These are phyloP conservation scores for Pleomassaria siparia DNA, from an alignment of 2,329 filamentous ascomycete genomes.

Conservation along the genomic window DNA sequence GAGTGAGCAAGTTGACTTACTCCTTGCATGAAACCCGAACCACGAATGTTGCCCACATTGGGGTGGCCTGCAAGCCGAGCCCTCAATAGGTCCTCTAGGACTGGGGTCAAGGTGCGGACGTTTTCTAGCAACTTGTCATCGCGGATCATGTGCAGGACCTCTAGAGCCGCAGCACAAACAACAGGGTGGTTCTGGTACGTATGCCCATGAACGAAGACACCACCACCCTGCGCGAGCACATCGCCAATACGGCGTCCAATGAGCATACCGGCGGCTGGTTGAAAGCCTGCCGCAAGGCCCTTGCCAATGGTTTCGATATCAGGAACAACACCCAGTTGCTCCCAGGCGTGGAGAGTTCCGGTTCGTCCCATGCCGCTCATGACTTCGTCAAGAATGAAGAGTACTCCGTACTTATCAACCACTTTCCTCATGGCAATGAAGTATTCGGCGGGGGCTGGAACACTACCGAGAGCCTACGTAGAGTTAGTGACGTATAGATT, in stretches of 20 bases:
- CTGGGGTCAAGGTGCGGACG: constrained; percentile 55
- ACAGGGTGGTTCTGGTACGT: constrained; percentile 66
- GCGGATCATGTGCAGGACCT: constrained; percentile 62
- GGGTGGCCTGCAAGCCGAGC: constrained; percentile 47
- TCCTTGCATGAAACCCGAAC: constrained; percentile 61
- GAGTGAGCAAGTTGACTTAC: constrained; percentile 41
- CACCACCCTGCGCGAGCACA: constrained; percentile 47
- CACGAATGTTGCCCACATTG: constrained; percentile 63
- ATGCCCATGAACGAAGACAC: constrained; percentile 60
- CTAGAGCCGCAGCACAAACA: constrained; percentile 62
- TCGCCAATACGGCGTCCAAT: constrained; percentile 56
- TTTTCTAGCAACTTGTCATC: constrained; percentile 62
- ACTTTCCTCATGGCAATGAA: constrained; percentile 67
- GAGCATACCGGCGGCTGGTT: constrained; percentile 63
- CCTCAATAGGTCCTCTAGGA: constrained; percentile 50
- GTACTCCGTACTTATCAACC: constrained; percentile 69
- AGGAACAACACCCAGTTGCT: constrained; percentile 59
- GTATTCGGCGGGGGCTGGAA: constrained; percentile 67
- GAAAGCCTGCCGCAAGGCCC: constrained; percentile 65
- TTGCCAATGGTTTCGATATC: constrained; percentile 70
- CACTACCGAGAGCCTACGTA: constrained; percentile 65
- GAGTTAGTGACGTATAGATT: constrained; percentile 6
- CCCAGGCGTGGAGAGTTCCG: constrained; percentile 63
- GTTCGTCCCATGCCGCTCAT: constrained; percentile 69
- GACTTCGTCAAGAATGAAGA: constrained; percentile 78